A percentile compares a stretch with the other conserved stretches of the same genome.
phyloP scores from a whole-genome alignment of 1,139 yeast species.

The Geotrichum phurueaensis region DNA sequence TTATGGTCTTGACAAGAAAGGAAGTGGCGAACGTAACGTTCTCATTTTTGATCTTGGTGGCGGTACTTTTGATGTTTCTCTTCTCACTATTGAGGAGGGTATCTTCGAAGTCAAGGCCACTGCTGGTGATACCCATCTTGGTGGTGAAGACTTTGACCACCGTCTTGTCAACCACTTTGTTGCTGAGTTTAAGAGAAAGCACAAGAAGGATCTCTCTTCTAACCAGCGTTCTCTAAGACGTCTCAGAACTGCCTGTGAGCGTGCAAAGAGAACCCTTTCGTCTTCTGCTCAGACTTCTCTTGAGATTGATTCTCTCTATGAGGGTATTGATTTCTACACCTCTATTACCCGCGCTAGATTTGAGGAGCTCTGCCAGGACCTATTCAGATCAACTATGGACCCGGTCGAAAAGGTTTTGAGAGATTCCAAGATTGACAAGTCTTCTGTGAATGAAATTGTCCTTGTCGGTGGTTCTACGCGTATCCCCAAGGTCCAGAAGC shows the following conservation, averaged over 20 bases:
- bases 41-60: slow-evolving; percentile 96
- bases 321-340: slow-evolving; percentile 95
- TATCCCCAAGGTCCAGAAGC: slow-evolving; percentile 98
- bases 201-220: slow-evolving; percentile 82
- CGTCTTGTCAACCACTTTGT: slow-evolving; percentile 91
- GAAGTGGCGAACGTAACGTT: slow-evolving; percentile 78
- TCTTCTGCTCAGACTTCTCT: slow-evolving; percentile 94
- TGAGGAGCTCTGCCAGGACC: slow-evolving; percentile 93
- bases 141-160: slow-evolving; percentile 99
- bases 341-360: slow-evolving; percentile 98
- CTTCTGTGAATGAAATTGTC: slow-evolving; percentile 90
- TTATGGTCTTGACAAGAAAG: slow-evolving; percentile 92
- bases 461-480: slow-evolving; percentile 99
- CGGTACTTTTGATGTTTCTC: slow-evolving; percentile 98
- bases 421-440: slow-evolving; percentile 89
- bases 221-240: slow-evolving; percentile 97
- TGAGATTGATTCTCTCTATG: slow-evolving; percentile 94
- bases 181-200: slow-evolving; percentile 94
- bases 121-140: slow-evolving; percentile 99
- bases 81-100: slow-evolving; percentile 96
- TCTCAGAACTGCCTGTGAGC: slow-evolving; percentile 98
- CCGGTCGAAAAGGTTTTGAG: slow-evolving; percentile 98
- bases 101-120: slow-evolving; percentile 99
- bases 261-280: slow-evolving; percentile 98
- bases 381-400: slow-evolving; percentile 92